Percentiles rank a stretch among this genome's conserved stretches.
These are phyloP conservation scores for Candida sojae DNA, from an alignment of 1,139 yeast species.

Conservation along the genomic window DNA sequence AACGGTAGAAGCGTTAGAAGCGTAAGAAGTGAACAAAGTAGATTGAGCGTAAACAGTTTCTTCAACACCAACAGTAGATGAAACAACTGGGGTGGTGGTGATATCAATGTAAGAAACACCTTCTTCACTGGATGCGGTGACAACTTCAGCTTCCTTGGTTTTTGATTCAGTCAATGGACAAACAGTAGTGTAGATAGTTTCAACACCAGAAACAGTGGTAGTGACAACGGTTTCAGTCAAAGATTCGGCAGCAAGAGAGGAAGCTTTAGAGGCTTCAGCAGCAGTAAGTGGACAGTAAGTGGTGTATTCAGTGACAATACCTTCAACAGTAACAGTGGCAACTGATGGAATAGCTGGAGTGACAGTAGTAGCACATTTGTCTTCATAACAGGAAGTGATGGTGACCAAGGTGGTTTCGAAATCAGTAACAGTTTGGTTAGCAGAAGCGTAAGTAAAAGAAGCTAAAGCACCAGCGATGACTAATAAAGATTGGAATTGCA, in stretches of 20 bases:
- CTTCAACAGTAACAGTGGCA: constrained; percentile 44
- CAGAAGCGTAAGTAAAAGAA: constrained; percentile 20
- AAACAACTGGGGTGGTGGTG: constrained; percentile 24
- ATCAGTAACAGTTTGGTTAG: constrained; percentile 30
- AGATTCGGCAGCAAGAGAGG: constrained; percentile 21
- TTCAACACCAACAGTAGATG: constrained; percentile 17
- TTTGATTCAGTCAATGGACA: constrained; percentile 31
- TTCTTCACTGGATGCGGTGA: constrained; percentile 18
- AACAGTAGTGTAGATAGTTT: constrained; percentile 46
- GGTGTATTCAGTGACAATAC: constrained; percentile 46
- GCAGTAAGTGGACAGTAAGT: constrained; percentile 48
- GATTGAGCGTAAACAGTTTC: constrained; percentile 25
- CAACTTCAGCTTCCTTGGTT: constrained; percentile 15
- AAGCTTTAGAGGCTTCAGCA: constrained; percentile 18
- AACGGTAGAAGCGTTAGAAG: constrained; percentile 23
- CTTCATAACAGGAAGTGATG: constrained; percentile 43
- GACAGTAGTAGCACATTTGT: constrained; percentile 31
- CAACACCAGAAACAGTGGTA: constrained; percentile 34
- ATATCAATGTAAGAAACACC: constrained; percentile 24
- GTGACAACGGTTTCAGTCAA: constrained; percentile 13
- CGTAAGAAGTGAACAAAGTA: constrained; percentile 31
- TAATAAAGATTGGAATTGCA: constrained; percentile 35
- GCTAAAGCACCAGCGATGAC: constrained; percentile 31
- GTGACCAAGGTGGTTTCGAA: constrained; percentile 38
- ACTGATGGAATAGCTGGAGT: constrained; percentile 27